Percentiles rank a stretch among this genome's conserved stretches.
Evolutionary conservation across 345 rosid species (phyloP).

Genomic region (Moricandia arvensis): DNA sequence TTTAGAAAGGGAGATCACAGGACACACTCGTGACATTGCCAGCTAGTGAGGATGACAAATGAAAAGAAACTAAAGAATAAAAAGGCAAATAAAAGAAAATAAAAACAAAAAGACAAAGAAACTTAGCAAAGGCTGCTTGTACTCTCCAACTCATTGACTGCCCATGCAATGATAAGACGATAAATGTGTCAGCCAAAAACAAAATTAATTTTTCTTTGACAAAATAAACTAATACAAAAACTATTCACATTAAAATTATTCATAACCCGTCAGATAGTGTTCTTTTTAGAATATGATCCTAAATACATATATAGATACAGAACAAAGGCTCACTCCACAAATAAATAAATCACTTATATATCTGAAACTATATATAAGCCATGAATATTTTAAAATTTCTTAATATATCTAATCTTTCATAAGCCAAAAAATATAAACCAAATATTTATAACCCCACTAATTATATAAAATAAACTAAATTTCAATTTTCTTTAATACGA

Average conservation of each 20-base stretch:
- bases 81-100: conserved; percentile 41
- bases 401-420: neutral
- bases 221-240: neutral
- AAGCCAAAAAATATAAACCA: neutral
- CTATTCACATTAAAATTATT: conserved; percentile 5
- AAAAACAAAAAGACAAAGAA: conserved; percentile 44
- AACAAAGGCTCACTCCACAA: conserved; percentile 6
- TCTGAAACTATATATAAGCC: neutral
- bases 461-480: neutral
- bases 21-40: conserved; percentile 50
- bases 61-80: conserved; percentile 39
- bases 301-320: neutral
- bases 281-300: neutral
- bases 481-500: neutral
- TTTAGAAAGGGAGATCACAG: conserved; percentile 36
- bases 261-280: neutral
- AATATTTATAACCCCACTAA: neutral
- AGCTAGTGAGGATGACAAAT: conserved; percentile 44
- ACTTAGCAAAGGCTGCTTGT: conserved; percentile 43
- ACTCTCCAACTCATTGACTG: conserved; percentile 45
- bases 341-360: neutral
- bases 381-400: neutral
- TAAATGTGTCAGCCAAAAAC: conserved; percentile 47
- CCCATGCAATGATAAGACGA: conserved; percentile 49
- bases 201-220: neutral